These are phyloP conservation scores for Sistotremastrum suecicum DNA, from an alignment of 768 basidiomycete genomes.

Conservation along the genomic window DNA sequence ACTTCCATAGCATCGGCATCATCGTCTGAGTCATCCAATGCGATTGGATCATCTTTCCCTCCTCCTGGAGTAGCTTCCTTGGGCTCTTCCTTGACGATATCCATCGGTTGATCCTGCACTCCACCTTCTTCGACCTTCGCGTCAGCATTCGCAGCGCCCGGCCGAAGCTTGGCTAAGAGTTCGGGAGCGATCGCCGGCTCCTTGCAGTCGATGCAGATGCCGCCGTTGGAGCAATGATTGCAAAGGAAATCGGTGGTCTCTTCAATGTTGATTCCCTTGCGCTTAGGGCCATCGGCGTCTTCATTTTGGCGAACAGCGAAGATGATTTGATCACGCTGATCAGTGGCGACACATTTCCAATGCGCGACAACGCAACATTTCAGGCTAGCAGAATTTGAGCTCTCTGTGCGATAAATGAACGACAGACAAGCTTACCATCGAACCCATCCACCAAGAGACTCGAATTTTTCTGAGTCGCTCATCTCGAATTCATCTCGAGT, in stretches of 20 bases:
- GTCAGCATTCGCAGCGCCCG: slow-evolving; percentile 2
- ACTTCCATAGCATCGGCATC: slow-evolving; percentile 8
- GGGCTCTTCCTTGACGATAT: too few relatives aligned
- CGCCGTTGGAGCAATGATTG: slow-evolving; percentile 59
- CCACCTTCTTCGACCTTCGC: neutral
- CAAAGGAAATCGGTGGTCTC: slow-evolving; percentile 75
- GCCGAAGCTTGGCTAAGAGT: slow-evolving; percentile 12
- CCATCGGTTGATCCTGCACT: too few relatives aligned
- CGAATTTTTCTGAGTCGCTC: slow-evolving; percentile 37
- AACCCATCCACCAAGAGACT: slow-evolving; percentile 64
- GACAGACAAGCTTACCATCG: slow-evolving; percentile 41
- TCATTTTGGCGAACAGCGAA: slow-evolving; percentile 39
- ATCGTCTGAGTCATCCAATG: slow-evolving; percentile 20
- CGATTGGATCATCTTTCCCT: slow-evolving; percentile 13
- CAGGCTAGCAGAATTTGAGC: slow-evolving; percentile 28
- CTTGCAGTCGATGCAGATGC: slow-evolving; percentile 65
- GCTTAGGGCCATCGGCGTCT: slow-evolving; percentile 25
- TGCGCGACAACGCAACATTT: slow-evolving; percentile 68
- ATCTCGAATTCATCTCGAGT: slow-evolving; percentile 40
- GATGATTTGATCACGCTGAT: slow-evolving; percentile 59
- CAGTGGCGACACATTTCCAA: slow-evolving; percentile 56
- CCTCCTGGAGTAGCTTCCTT: too few relatives aligned
- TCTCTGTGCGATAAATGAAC: neutral
- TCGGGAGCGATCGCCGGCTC: slow-evolving; percentile 40
- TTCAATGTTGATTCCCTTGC: slow-evolving; percentile 28